A percentile compares a stretch with the other conserved stretches of the same genome.
Conservation (phyloP, 2,329 filamentous ascomycete genomes). For the Microsporum audouinii region DNA sequence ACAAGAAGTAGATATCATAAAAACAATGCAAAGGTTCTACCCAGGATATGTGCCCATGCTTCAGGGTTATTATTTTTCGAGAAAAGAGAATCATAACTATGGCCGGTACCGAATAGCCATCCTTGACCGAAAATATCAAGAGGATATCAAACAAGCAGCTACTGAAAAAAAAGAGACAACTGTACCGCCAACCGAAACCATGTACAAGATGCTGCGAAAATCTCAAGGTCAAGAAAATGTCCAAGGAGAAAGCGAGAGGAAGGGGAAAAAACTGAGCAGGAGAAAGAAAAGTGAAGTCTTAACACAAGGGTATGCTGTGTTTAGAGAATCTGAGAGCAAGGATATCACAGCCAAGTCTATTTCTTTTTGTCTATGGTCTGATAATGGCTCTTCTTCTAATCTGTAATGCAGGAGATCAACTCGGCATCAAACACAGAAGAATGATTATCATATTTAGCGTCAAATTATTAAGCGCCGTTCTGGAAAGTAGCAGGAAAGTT, state of each 20-base stretch:
- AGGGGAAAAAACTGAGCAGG: background rate
- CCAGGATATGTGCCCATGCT: background rate
- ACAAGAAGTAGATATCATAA: background rate
- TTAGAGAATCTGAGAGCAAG: background rate
- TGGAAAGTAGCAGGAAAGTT: background rate
- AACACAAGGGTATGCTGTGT: background rate
- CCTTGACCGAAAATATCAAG: background rate
- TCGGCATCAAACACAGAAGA: background rate
- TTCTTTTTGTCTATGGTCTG: background rate
- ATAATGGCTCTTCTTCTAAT: background rate
- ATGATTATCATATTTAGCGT: background rate
- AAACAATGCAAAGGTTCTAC: background rate
- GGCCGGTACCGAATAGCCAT: background rate
- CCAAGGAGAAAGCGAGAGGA: background rate
- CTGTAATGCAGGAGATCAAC: background rate
- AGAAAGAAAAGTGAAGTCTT: background rate
- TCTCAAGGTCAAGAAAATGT: background rate
- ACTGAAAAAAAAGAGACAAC: background rate
- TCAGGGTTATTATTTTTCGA: background rate
- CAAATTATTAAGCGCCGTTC: background rate
- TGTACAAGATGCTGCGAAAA: background rate
- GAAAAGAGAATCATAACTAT: background rate
- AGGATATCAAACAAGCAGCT: constrained; percentile 1
- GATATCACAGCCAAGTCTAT: background rate
- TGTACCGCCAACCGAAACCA: background rate